phyloP scores from a whole-genome alignment of 305 asterid genomes.

The Euphrasia arctica region DNA sequence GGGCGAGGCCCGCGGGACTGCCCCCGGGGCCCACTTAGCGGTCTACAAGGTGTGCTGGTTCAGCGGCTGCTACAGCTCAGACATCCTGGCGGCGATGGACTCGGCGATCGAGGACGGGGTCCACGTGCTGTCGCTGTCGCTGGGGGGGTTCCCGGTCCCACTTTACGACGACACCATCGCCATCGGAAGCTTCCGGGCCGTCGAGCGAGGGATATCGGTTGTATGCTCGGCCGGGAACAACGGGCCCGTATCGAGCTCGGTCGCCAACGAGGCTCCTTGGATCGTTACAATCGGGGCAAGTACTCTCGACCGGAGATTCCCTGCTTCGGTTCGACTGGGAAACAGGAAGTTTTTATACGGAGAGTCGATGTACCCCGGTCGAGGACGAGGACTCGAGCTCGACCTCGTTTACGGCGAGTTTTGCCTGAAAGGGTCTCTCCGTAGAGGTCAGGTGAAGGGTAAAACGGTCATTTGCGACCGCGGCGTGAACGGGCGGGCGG shows the following conservation, averaged over 20 bases:
- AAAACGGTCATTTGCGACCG: conserved; percentile 86
- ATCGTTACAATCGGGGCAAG: conserved; percentile 88
- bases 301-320: conserved; percentile 77
- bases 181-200: conserved; percentile 83
- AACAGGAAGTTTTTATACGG: conserved; percentile 68
- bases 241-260: conserved; percentile 77
- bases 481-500: conserved; percentile 85
- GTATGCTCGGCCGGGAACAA: conserved; percentile 88
- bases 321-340: conserved; percentile 66
- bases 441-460: conserved; percentile 50
- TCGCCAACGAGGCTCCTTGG: conserved; percentile 94
- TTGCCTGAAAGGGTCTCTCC: conserved; percentile 77
- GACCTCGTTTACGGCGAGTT: conserved; percentile 74
- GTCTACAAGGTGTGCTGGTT: conserved; percentile 89
- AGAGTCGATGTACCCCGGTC: conserved; percentile 80
- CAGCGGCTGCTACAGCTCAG: conserved; percentile 91
- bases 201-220: conserved; percentile 79
- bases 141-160: conserved; percentile 86
- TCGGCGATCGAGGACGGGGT: conserved; percentile 79
- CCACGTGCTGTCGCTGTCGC: conserved; percentile 77
- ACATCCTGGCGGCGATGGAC: conserved; percentile 92
- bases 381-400: conserved; percentile 34
- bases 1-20: conserved; percentile 89
- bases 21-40: conserved; percentile 75
- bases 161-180: conserved; percentile 83